Conservation (phyloP, 768 basidiomycete genomes). For the Hygrophorus russula region DNA sequence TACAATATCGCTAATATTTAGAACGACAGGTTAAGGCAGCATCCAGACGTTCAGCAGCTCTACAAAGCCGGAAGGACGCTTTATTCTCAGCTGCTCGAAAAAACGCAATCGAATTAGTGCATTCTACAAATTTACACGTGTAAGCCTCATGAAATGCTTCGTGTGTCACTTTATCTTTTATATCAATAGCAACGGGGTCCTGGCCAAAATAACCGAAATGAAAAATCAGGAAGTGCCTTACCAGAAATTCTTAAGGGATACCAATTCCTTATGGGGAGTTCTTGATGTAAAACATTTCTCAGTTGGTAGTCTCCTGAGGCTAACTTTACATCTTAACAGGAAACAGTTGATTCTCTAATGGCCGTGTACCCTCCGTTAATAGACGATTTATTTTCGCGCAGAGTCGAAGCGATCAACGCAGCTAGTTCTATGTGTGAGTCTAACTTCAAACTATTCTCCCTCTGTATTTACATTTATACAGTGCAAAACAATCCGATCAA, state of each 20-base stretch:
- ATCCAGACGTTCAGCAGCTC: constrained; percentile 15
- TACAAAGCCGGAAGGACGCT: constrained; percentile 20
- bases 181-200: constrained; percentile 19
- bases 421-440: constrained; percentile 28
- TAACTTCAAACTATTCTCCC: not conserved
- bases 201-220: constrained; percentile 15
- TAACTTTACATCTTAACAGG: constrained; percentile 10
- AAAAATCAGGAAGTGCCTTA: constrained; percentile 17
- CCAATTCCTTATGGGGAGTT: constrained; percentile 12
- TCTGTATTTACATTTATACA: constrained; percentile 10
- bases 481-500: constrained; percentile 15
- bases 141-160: constrained; percentile 9
- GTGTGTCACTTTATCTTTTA: not conserved
- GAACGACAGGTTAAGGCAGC: constrained; percentile 20
- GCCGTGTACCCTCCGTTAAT: constrained; percentile 17
- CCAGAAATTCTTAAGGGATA: constrained; percentile 17
- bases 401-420: constrained; percentile 21
- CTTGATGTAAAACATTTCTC: constrained; percentile 15
- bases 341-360: constrained; percentile 13
- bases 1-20: constrained; percentile 4
- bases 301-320: not conserved
- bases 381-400: constrained; percentile 22
- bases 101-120: constrained; percentile 14
- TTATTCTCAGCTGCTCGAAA: constrained; percentile 24
- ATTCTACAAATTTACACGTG: constrained; percentile 20